Evolutionary conservation across 2,329 filamentous ascomycete species (phyloP).

Genomic region (Triangularia verruculosa): DNA sequence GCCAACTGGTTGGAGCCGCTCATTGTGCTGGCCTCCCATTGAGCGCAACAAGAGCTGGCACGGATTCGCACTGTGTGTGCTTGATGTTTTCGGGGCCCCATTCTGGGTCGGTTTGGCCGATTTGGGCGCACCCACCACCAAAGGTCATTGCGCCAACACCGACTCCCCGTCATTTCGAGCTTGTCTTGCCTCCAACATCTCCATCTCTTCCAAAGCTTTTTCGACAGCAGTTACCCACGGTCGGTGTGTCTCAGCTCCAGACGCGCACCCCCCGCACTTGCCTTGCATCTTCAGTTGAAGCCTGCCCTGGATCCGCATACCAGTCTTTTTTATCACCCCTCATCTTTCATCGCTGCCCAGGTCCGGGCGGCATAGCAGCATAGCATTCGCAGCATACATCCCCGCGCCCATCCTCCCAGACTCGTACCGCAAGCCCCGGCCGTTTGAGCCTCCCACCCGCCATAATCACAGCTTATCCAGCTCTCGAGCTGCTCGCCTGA

Average conservation of each 20-base stretch:
- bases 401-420: conserved; percentile 14
- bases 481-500: conserved; percentile 10
- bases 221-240: conserved; percentile 12
- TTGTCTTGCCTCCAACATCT: conserved; percentile 21
- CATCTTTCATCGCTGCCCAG: conserved; percentile 13
- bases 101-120: conserved; percentile 17
- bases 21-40: neutral
- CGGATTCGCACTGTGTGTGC: conserved; percentile 8
- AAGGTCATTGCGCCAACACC: conserved; percentile 26
- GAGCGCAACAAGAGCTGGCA: conserved; percentile 1
- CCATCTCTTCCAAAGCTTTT: conserved; percentile 18
- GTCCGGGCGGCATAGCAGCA: conserved; percentile 19
- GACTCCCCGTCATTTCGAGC: conserved; percentile 26
- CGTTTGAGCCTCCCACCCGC: neutral
- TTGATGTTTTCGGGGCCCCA: conserved; percentile 7
- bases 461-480: conserved; percentile 6
- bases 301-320: conserved; percentile 8
- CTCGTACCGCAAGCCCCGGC: conserved; percentile 6
- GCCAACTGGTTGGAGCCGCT: too few relatives aligned
- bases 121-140: conserved; percentile 23
- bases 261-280: conserved; percentile 14
- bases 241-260: conserved; percentile 6
- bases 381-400: conserved; percentile 1
- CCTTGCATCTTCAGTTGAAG: conserved; percentile 11
- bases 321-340: conserved; percentile 13